Evolutionary conservation across 345 rosid genomes (phyloP).

Genomic region (Aegle marmelos): DNA sequence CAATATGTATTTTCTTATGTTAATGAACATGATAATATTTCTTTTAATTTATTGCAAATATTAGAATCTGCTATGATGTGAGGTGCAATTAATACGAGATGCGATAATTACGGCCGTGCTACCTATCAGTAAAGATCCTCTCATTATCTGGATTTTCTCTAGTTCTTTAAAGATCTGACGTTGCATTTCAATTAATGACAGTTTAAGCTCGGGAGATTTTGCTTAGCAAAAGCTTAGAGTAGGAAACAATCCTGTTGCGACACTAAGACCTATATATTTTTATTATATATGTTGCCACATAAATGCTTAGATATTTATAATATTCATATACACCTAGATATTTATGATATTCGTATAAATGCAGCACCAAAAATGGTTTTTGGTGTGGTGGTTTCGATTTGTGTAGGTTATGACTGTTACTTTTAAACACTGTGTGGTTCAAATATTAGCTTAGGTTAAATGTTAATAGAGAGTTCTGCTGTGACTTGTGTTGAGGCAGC

Average conservation of each 20-base stretch:
- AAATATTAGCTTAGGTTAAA: conserved; percentile 16
- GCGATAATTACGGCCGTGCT: background rate
- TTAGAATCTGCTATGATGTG: background rate
- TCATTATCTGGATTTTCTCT: background rate
- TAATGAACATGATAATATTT: background rate
- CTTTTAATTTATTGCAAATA: background rate
- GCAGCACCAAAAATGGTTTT: background rate
- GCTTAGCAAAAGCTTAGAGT: too few relatives aligned
- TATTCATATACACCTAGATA: too few relatives aligned
- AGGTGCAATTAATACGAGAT: background rate
- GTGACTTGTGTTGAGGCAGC: conserved; percentile 9
- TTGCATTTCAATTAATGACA: background rate
- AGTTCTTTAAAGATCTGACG: background rate
- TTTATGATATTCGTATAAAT: background rate
- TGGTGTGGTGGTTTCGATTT: background rate
- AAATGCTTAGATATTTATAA: background rate
- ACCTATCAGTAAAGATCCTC: background rate
- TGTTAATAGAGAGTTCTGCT: conserved; percentile 15
- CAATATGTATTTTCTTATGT: background rate
- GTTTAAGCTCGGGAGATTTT: background rate
- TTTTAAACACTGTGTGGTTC: background rate
- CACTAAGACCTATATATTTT: too few relatives aligned
- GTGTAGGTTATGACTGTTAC: too few relatives aligned
- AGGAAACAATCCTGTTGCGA: too few relatives aligned
- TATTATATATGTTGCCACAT: background rate